Conservation (phyloP, 75 land plant species). For the Cunninghamia lanceolata region DNA sequence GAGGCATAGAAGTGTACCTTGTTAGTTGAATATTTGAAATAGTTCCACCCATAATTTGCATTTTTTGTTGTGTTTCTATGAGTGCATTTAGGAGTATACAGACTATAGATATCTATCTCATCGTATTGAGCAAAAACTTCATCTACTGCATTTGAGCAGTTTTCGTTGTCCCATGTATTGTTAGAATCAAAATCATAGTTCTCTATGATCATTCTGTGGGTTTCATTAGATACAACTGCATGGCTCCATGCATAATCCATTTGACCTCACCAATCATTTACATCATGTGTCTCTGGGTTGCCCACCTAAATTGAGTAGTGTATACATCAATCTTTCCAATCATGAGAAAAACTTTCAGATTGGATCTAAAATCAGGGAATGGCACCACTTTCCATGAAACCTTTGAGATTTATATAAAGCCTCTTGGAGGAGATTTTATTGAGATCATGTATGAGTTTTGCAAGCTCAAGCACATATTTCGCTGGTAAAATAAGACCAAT, state of each 20-base stretch:
- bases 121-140: constrained; percentile 44
- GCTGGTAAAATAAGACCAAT: constrained; percentile 17
- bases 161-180: constrained; percentile 35
- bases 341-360: background rate
- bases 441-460: constrained; percentile 50
- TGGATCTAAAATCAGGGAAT: too few species aligned
- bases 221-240: too few species aligned
- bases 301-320: constrained; percentile 34
- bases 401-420: constrained; percentile 53
- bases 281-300: constrained; percentile 12
- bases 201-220: constrained; percentile 25
- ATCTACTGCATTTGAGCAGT: constrained; percentile 30
- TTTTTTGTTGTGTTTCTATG: background rate
- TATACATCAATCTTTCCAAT: background rate
- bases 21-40: background rate
- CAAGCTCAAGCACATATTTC: constrained; percentile 67
- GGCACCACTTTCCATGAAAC: constrained; percentile 49
- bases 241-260: too few species aligned
- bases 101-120: constrained; percentile 14
- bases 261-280: too few species aligned
- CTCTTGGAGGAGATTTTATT: constrained; percentile 29
- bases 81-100: constrained; percentile 51
- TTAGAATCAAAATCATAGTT: constrained; percentile 34
- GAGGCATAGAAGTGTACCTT: background rate
- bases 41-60: background rate